A percentile compares a stretch with the other conserved stretches of the same genome.
phyloP scores from a whole-genome alignment of 2,329 filamentous ascomycete species.

The Phoma sp. region DNA sequence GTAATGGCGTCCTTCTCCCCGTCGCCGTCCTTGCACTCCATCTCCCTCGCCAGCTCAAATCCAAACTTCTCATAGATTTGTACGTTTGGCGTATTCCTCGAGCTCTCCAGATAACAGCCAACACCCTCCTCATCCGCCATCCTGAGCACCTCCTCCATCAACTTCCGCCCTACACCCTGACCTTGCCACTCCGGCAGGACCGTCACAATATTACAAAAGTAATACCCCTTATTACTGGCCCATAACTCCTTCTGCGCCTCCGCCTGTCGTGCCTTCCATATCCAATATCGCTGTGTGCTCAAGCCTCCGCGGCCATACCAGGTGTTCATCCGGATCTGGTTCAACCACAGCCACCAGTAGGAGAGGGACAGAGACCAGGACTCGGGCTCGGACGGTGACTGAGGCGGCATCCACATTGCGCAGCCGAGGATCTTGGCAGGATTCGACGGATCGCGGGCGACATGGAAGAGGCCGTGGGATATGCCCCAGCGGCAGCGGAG shows the following conservation, averaged over 20 bases:
- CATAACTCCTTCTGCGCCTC: slow-evolving; percentile 67
- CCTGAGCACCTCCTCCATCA: slow-evolving; percentile 69
- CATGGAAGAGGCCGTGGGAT: slow-evolving; percentile 70
- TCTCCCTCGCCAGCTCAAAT: slow-evolving; percentile 68
- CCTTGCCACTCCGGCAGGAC: slow-evolving; percentile 70
- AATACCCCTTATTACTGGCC: slow-evolving; percentile 71
- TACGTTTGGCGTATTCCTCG: slow-evolving; percentile 70
- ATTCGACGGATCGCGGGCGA: slow-evolving; percentile 65
- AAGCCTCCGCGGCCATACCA: slow-evolving; percentile 72
- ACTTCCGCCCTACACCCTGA: slow-evolving; percentile 67
- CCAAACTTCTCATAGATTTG: slow-evolving; percentile 73
- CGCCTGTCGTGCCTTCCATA: slow-evolving; percentile 72
- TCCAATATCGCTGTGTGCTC: slow-evolving; percentile 70
- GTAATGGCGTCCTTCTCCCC: slow-evolving; percentile 52
- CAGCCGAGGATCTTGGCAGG: slow-evolving; percentile 67
- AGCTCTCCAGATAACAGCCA: slow-evolving; percentile 74
- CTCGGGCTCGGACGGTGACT: slow-evolving; percentile 53
- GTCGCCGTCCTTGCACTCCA: slow-evolving; percentile 69
- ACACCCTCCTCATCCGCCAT: slow-evolving; percentile 68
- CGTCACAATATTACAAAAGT: slow-evolving; percentile 78
- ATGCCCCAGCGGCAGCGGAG: slow-evolving; percentile 75
- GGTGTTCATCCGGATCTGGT: slow-evolving; percentile 71
- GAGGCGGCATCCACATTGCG: slow-evolving; percentile 73
- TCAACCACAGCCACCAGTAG: slow-evolving; percentile 68
- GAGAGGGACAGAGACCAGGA: slow-evolving; percentile 69